These are phyloP conservation scores for Pestalotiopsis sp. DNA, from an alignment of 2,329 filamentous ascomycete species.

Conservation along the genomic window DNA sequence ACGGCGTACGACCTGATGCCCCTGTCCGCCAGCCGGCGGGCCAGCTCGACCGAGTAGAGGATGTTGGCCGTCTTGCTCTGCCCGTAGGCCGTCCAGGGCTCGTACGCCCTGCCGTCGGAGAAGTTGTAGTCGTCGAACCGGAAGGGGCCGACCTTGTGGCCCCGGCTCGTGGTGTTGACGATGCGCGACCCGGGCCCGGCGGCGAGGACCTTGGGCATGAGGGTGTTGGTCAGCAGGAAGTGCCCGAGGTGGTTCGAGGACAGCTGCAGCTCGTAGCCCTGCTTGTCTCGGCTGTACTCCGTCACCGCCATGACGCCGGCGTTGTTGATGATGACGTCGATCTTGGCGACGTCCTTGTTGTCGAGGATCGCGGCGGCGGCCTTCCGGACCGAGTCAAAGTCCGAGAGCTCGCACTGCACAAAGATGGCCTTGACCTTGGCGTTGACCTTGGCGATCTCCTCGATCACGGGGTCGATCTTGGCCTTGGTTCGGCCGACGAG, in stretches of 20 bases:
- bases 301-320: conserved; percentile 20
- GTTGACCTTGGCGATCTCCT: conserved; percentile 18
- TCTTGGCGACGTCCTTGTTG: conserved; percentile 18
- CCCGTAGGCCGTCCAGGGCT: conserved; percentile 43
- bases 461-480: conserved; percentile 22
- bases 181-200: conserved; percentile 31
- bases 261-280: conserved; percentile 20
- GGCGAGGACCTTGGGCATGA: conserved; percentile 19
- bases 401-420: conserved; percentile 20
- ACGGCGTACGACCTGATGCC: neutral
- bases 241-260: conserved; percentile 24
- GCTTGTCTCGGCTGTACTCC: conserved; percentile 22
- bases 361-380: conserved; percentile 20
- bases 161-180: conserved; percentile 40
- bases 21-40: conserved; percentile 13
- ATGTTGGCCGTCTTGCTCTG: conserved; percentile 50
- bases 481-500: conserved; percentile 20
- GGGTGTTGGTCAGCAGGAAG: conserved; percentile 24
- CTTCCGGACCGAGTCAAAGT: conserved; percentile 20
- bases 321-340: conserved; percentile 25
- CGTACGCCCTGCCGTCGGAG: conserved; percentile 33
- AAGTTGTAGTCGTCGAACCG: conserved; percentile 44
- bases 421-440: conserved; percentile 20
- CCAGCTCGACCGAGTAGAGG: conserved; percentile 36
- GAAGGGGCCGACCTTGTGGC: conserved; percentile 38